These are phyloP conservation scores for Linaria vulgaris DNA, from an alignment of 257 asterid species.

Conservation along the genomic window DNA sequence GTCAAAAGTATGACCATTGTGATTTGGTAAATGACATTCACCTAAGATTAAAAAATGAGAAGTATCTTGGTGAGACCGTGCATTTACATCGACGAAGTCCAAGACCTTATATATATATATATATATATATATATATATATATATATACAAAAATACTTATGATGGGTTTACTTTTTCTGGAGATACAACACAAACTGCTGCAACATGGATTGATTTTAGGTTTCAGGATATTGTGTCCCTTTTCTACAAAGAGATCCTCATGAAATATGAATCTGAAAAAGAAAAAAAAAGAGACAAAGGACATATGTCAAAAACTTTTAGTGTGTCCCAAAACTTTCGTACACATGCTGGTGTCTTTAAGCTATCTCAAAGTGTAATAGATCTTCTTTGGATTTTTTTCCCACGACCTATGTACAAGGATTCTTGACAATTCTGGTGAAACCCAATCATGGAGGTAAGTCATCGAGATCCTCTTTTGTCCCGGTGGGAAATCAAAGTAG, in stretches of 20 bases:
- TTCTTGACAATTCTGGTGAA: too few relatives aligned
- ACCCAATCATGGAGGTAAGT: too few relatives aligned
- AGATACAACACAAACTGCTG: constrained; percentile 71
- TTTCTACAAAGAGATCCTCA: constrained; percentile 50
- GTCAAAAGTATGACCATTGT: constrained; percentile 55
- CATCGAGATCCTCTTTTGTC: too few relatives aligned
- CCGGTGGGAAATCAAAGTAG: too few relatives aligned
- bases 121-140: too few relatives aligned
- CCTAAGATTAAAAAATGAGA: constrained; percentile 35
- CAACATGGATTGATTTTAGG: constrained; percentile 61
- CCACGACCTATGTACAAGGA: constrained; percentile 40
- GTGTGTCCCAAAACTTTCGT: constrained; percentile 58
- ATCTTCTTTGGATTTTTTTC: constrained; percentile 51
- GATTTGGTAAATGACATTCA: constrained; percentile 66
- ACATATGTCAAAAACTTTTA: constrained; percentile 43
- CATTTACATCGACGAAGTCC: constrained; percentile 79
- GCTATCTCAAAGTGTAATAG: constrained; percentile 61
- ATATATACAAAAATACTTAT: constrained; percentile 51
- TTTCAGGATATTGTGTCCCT: constrained; percentile 61
- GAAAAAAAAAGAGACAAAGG: constrained; percentile 44
- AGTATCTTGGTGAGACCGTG: constrained; percentile 49
- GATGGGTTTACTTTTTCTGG: constrained; percentile 67
- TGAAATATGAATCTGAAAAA: constrained; percentile 27
- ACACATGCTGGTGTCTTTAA: constrained; percentile 64
- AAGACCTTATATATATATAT: constrained; percentile 61